These are phyloP conservation scores for Mycena galericulata DNA, from an alignment of 768 basidiomycete genomes.

Conservation along the genomic window DNA sequence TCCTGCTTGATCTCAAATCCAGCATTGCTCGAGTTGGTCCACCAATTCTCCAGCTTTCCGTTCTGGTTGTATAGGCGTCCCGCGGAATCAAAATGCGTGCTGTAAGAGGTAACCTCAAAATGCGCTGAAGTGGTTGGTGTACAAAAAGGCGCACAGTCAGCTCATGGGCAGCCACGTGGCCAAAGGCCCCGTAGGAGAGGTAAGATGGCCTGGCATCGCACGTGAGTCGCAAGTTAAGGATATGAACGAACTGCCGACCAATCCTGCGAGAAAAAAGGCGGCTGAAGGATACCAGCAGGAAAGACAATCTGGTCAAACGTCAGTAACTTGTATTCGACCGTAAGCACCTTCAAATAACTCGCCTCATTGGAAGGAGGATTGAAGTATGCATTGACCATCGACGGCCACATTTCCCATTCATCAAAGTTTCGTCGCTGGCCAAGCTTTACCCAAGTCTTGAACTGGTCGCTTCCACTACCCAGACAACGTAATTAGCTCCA, in stretches of 20 bases:
- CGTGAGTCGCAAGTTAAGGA: constrained; percentile 22
- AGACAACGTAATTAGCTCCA: not conserved
- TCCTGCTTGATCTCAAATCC: constrained; percentile 86
- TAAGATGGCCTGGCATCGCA: constrained; percentile 78
- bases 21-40: constrained; percentile 88
- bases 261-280: constrained; percentile 87
- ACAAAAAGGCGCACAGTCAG: constrained; percentile 69
- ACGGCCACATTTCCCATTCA: constrained; percentile 90
- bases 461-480: constrained; percentile 66
- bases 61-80: constrained; percentile 92
- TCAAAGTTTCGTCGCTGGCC: constrained; percentile 76
- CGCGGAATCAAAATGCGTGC: constrained; percentile 92
- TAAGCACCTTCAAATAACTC: constrained; percentile 22
- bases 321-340: not conserved
- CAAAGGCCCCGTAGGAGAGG: constrained; percentile 92
- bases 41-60: constrained; percentile 92
- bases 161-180: constrained; percentile 93
- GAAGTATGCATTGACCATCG: constrained; percentile 90
- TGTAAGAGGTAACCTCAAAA: constrained; percentile 42
- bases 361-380: constrained; percentile 91
- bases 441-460: constrained; percentile 80
- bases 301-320: constrained; percentile 78
- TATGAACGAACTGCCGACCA: constrained; percentile 61
- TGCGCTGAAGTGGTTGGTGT: not conserved
- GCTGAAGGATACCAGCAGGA: constrained; percentile 94